Base-by-base conservation (phyloP, 768 basidiomycete species). In the Mycena belliarum region DNA sequence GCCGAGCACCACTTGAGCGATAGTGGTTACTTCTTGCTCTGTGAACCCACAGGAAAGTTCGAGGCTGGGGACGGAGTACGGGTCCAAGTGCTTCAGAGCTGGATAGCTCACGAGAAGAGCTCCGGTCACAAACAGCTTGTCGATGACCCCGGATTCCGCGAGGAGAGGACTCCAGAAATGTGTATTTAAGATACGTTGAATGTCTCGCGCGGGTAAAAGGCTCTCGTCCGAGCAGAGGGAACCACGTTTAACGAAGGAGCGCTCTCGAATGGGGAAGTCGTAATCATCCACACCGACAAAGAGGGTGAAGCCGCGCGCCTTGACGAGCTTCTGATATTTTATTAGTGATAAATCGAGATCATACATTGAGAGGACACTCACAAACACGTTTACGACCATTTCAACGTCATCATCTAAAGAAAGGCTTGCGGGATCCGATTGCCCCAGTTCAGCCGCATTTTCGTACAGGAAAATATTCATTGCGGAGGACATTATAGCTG, bases 1-100 rank as follows among this genome's bases (percentile, higher is more conserved):
- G 4, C 35, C 28, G 6, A 57, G 40, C 9, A 49, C 11, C 18
- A 40, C 29, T 14, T 6, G 16, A 1, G 47, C 41, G 6, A 61
- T 23, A 20, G 29, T 18, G n/a, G 44, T 38, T 7, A 51, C 41
- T 38, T 61, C 51, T 6, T 44, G 35, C 41, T 50, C 55, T 16
- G 60, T 53, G 14, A 61, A 61, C 26, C 60, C 60, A 20, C 54
- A 57, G 20, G 43, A 42, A 42, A 6, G 16, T 10, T 53, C 40
- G 0, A 49, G 42, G 42, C 20, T 18, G 4, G 51, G 51, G 14
- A 25, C 6, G 10, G 21, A 14, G 25, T 33, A 18, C 32, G 28
- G 20, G 16, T 21, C 20, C 11, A 59, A 6, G 29, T 32, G 6
- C 12, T 35, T 15, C 9, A 35, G 33, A 6, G 5, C 33, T 35